phyloP scores from a whole-genome alignment of 345 rosid species.

The Fremontodendron californicum region DNA sequence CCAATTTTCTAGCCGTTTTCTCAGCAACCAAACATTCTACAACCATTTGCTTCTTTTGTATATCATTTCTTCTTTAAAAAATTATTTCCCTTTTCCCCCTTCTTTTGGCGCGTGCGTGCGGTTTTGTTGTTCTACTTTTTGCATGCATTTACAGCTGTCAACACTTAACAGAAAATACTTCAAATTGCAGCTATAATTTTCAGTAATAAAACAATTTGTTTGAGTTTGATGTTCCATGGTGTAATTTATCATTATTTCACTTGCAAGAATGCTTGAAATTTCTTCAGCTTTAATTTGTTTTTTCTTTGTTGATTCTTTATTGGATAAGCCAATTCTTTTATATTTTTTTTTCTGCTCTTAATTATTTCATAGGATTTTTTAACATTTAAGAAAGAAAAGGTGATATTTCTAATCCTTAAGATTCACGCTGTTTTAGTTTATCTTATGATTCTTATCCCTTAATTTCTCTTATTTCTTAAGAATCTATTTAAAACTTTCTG shows the following conservation, averaged over 20 bases:
- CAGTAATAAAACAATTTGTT: not conserved
- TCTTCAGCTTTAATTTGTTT: not conserved
- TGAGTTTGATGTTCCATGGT: not conserved
- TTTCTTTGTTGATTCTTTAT: not conserved
- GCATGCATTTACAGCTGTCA: conserved; percentile 6
- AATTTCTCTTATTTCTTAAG: not conserved
- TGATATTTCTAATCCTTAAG: not conserved
- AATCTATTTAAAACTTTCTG: not conserved
- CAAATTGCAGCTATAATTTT: not conserved
- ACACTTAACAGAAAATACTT: not conserved
- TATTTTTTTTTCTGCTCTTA: not conserved
- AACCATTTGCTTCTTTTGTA: not conserved
- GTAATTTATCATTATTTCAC: not conserved
- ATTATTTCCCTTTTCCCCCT: too few relatives aligned
- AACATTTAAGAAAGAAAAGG: not conserved
- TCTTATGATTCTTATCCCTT: not conserved
- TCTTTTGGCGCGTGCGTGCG: not conserved
- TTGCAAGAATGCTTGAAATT: not conserved
- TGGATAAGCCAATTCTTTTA: not conserved
- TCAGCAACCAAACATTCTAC: not conserved
- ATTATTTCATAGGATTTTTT: not conserved
- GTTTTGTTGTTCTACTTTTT: not conserved
- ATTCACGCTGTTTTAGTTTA: not conserved
- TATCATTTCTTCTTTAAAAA: not conserved
- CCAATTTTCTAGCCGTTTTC: not conserved